Percentiles rank a stretch among this genome's conserved stretches.
These are phyloP conservation scores for Phylloporus gajari DNA, from an alignment of 1,284 basidiomycete genomes.

Conservation along the genomic window DNA sequence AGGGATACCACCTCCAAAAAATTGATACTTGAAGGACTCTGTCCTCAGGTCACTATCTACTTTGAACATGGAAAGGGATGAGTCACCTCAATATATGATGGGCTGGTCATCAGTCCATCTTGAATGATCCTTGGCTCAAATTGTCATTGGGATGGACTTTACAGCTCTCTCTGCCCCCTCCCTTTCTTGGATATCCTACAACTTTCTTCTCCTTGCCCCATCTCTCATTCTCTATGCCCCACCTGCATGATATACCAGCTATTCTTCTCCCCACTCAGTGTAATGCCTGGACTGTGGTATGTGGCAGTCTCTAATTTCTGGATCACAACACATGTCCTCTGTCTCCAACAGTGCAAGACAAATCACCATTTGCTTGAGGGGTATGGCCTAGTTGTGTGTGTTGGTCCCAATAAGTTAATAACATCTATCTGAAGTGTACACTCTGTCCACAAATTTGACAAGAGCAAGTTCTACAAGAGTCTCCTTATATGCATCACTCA, in stretches of 20 bases:
- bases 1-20: no score
- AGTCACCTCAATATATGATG: no score
- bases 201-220: conserved; percentile 21
- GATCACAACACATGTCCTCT: conserved; percentile 74
- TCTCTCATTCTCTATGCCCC: conserved; percentile 40
- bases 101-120: no score
- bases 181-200: conserved; percentile 45
- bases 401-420: conserved; percentile 79
- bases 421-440: conserved; percentile 74
- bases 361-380: conserved; percentile 72
- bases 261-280: conserved; percentile 74
- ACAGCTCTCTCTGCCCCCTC: no score
- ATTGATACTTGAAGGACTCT: no score
- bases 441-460: conserved; percentile 78
- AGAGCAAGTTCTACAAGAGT: conserved; percentile 79
- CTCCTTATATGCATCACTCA: conserved; percentile 69
- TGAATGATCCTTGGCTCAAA: no score
- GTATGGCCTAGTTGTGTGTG: conserved; percentile 80
- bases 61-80: no score
- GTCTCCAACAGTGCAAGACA: conserved; percentile 76
- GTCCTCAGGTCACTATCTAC: no score
- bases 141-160: no score
- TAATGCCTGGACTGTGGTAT: conserved; percentile 81
- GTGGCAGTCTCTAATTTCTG: conserved; percentile 77
- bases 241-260: conserved; percentile 57